Evolutionary conservation across 176 grass and related monocot genomes (phyloP), one percentile per base, ranked within the genome.

Genomic region (Hordeum marinum): DNA sequence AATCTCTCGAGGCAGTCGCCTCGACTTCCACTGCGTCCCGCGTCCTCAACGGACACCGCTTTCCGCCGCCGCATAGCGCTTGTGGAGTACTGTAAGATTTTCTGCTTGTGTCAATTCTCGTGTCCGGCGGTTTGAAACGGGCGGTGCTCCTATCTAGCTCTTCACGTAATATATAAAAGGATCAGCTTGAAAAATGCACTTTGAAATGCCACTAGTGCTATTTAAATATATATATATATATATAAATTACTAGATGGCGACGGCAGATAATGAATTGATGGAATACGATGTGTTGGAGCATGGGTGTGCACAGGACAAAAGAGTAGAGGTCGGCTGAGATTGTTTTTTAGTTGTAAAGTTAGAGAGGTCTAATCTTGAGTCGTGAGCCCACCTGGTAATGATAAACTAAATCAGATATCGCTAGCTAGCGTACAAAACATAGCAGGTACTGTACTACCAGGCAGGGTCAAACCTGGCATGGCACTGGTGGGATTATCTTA

Each of bases 381-480:
- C 35, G 27, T 20, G 87, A 80, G 42, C 59, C 77, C 85, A 24
- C 79, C 26, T 57, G 6, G 18, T 3, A 32, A 32, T 32, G 4
- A 34, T 43, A 74, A 39, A 32, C 48, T 20, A 29, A 42, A 45
- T 69, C 25, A 35, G 52, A 39, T 74, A 25, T 10, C 0, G 42
- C 55, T 24, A 24, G 55, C 81, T 24, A 40, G 55, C 21, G 80
- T 83, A 31, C 64, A 80, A 45, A 84, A n/a, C 4, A 43, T 25
- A 32, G 34, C 73, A 63, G 17, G 25, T 43, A 10, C 21, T 34
- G 42, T n/a, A n/a, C n/a, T n/a, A n/a, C n/a, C n/a, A n/a, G n/a
- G n/a, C n/a, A n/a, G n/a, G 46, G 68, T 84, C 89, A 90, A 90
- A 87, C 4, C 31, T 32, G 31, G 67, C 27, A 29, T 32, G 31